Percentiles rank a stretch among this genome's conserved stretches.
Evolutionary conservation across 1,284 basidiomycete genomes (phyloP).

Genomic region (Boletus holoroseus): DNA sequence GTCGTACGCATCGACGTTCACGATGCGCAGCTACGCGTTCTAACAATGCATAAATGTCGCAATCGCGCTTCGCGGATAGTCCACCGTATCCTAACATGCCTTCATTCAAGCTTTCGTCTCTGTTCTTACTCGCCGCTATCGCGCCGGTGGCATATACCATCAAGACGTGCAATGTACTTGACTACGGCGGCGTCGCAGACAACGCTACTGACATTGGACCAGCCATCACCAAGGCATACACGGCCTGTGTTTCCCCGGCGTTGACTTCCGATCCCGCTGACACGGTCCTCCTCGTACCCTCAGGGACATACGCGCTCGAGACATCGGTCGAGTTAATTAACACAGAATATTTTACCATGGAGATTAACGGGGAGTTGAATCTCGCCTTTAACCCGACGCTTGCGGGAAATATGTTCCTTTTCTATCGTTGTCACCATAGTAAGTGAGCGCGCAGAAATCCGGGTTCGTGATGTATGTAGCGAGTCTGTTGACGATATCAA

Average conservation of each 20-base stretch:
- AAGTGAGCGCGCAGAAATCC: neutral
- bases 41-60: neutral
- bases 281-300: constrained; percentile 11
- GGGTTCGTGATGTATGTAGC: neutral
- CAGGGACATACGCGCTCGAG: constrained; percentile 5
- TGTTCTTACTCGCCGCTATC: constrained; percentile 3
- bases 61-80: no score
- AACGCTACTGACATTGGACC: constrained; percentile 2
- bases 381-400: constrained; percentile 2
- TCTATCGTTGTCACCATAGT: constrained; percentile 5
- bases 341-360: neutral
- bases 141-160: neutral
- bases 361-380: constrained; percentile 7
- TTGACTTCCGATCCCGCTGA: constrained; percentile 1
- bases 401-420: constrained; percentile 2
- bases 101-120: neutral
- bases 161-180: constrained; percentile 10
- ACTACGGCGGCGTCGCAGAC: constrained; percentile 9
- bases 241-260: neutral
- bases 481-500: neutral
- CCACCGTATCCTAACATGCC: neutral
- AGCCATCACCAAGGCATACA: constrained; percentile 11
- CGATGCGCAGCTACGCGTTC: neutral
- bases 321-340: neutral
- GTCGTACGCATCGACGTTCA: neutral